Conservation (phyloP, 176 grass and related monocot species). For the Oropetium thomaeum region DNA sequence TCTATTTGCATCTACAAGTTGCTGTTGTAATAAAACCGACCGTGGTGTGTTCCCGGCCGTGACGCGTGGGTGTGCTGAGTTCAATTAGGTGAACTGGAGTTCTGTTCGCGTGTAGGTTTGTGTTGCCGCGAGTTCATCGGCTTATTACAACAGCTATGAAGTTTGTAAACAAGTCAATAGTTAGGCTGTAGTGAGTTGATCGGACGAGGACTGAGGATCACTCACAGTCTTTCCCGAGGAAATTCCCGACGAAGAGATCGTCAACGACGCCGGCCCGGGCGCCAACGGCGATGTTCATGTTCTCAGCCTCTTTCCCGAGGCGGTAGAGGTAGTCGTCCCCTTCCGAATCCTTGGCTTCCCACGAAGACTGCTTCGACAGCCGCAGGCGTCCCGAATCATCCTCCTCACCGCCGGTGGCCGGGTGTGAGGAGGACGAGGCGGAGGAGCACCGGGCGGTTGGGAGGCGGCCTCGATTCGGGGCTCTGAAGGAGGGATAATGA, state of each 20-base stretch:
- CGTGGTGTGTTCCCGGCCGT: too few relatives aligned
- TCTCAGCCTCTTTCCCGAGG: slow-evolving; percentile 85
- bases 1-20: not conserved
- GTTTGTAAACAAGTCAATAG: not conserved
- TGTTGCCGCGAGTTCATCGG: too few relatives aligned
- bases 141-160: too few relatives aligned
- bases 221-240: slow-evolving; percentile 83
- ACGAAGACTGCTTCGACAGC: slow-evolving; percentile 73
- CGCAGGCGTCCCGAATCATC: not conserved
- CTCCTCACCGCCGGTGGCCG: slow-evolving; percentile 28
- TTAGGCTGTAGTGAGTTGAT: not conserved
- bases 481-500: not conserved
- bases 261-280: slow-evolving; percentile 69
- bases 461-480: not conserved
- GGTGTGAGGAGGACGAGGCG: slow-evolving; percentile 13
- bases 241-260: slow-evolving; percentile 79
- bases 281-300: slow-evolving; percentile 79
- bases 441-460: slow-evolving; percentile 22
- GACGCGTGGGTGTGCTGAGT: too few relatives aligned
- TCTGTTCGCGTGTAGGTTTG: too few relatives aligned
- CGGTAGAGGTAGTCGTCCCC: slow-evolving; percentile 89
- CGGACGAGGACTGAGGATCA: too few relatives aligned
- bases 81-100: too few relatives aligned
- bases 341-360: slow-evolving; percentile 61
- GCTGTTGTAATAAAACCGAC: too few relatives aligned